Percentiles rank a stretch among this genome's conserved stretches.
These are phyloP conservation scores for Plantago lanceolata DNA, from an alignment of 305 asterid species.

Conservation along the genomic window DNA sequence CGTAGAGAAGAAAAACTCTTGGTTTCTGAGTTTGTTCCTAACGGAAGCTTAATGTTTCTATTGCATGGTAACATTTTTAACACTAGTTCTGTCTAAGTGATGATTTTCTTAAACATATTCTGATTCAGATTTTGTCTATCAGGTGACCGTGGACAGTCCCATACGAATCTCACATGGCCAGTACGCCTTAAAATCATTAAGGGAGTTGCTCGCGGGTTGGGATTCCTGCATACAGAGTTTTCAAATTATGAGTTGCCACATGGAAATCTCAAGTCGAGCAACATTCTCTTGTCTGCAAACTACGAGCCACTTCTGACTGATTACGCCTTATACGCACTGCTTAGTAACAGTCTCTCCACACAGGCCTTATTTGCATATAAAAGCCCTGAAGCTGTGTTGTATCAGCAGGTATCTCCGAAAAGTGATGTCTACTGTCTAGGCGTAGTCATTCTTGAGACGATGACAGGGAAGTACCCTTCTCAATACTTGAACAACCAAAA, in stretches of 20 bases:
- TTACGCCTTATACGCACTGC: conserved; percentile 54
- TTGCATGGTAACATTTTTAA: conserved; percentile 54
- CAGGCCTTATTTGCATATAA: conserved; percentile 55
- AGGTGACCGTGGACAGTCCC: conserved; percentile 71
- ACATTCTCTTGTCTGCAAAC: conserved; percentile 48
- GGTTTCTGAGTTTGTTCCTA: conserved; percentile 57
- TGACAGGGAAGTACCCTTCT: conserved; percentile 70
- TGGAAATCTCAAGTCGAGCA: conserved; percentile 87
- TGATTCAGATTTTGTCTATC: not conserved
- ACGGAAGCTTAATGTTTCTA: conserved; percentile 64
- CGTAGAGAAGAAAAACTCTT: conserved; percentile 82
- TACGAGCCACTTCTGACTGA: conserved; percentile 73
- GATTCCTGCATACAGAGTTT: conserved; percentile 70
- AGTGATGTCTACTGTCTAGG: conserved; percentile 83
- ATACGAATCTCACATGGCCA: conserved; percentile 57
- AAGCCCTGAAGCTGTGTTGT: conserved; percentile 55
- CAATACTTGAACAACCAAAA: conserved; percentile 69
- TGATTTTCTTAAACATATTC: not conserved
- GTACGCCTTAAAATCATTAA: conserved; percentile 60
- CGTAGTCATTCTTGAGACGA: conserved; percentile 56
- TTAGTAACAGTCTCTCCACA: conserved; percentile 45
- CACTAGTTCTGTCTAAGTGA: not conserved
- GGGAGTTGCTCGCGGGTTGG: conserved; percentile 74
- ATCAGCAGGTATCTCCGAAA: conserved; percentile 57
- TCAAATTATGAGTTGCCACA: conserved; percentile 59